Conservation (phyloP, 2,329 filamentous ascomycete genomes). For the Calonectria henricotiae region DNA sequence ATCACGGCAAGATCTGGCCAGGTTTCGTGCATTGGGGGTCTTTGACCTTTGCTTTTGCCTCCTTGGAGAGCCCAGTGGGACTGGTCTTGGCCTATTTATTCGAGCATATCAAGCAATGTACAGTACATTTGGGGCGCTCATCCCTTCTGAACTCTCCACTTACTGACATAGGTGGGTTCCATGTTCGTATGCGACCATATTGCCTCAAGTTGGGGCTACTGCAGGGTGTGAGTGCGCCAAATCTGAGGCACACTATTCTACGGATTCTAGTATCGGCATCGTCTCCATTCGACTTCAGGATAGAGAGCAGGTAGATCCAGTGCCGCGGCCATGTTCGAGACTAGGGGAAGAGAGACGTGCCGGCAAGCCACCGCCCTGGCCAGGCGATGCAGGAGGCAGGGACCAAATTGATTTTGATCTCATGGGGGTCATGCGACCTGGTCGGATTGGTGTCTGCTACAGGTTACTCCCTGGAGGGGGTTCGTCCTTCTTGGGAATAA, state of each 20-base stretch:
- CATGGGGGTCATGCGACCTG: slow-evolving; percentile 32
- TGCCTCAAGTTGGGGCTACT: slow-evolving; percentile 47
- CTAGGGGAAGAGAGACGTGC: slow-evolving; percentile 32
- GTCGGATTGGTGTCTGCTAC: slow-evolving; percentile 35
- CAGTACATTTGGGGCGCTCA: slow-evolving; percentile 32
- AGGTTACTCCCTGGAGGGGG: slow-evolving; percentile 19
- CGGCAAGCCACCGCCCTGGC: slow-evolving; percentile 34
- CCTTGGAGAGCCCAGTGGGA: slow-evolving; percentile 40
- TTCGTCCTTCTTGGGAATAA: slow-evolving; percentile 33
- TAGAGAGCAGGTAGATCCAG: slow-evolving; percentile 36
- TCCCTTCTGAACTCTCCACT: slow-evolving; percentile 18
- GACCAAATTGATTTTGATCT: slow-evolving; percentile 39
- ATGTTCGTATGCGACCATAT: slow-evolving; percentile 42
- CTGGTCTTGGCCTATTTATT: slow-evolving; percentile 37
- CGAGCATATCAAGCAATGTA: slow-evolving; percentile 40
- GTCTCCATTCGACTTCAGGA: slow-evolving; percentile 37
- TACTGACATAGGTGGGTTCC: slow-evolving; percentile 31
- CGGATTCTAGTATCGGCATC: slow-evolving; percentile 40
- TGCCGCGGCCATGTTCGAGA: slow-evolving; percentile 31
- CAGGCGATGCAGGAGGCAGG: slow-evolving; percentile 44
- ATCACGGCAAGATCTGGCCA: slow-evolving; percentile 42
- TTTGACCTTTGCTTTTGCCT: slow-evolving; percentile 35
- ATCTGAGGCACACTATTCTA: slow-evolving; percentile 34
- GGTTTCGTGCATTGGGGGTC: slow-evolving; percentile 47
- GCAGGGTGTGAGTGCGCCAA: slow-evolving; percentile 46